Evolutionary conservation across 768 basidiomycete genomes (phyloP).

Genomic region (Hypholoma sublateritium): DNA sequence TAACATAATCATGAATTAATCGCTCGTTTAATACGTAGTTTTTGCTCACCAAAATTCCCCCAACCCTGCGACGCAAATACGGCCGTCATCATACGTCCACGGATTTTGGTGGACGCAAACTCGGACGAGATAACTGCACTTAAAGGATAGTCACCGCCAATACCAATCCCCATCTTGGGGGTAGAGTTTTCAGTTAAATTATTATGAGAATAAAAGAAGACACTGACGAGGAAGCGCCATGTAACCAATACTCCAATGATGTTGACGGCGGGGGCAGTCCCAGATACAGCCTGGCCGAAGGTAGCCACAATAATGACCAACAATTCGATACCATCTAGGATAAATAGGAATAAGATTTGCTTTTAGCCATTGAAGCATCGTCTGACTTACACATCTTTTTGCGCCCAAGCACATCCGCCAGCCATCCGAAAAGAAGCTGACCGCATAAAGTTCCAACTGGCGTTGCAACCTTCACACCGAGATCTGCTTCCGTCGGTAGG

Average conservation of each 20-base stretch:
- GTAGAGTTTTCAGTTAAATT: background rate
- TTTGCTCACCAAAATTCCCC: slow-evolving; percentile 70
- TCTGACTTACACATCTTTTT: slow-evolving; percentile 73
- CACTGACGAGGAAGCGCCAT: slow-evolving; percentile 73
- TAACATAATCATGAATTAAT: background rate
- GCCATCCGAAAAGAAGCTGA: slow-evolving; percentile 78
- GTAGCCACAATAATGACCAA: slow-evolving; percentile 82
- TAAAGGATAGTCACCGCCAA: slow-evolving; percentile 91
- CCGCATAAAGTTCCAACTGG: slow-evolving; percentile 76
- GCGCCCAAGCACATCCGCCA: slow-evolving; percentile 75
- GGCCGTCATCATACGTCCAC: slow-evolving; percentile 87
- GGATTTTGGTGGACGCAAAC: slow-evolving; percentile 73
- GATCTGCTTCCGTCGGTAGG: slow-evolving; percentile 26
- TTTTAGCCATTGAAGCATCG: background rate
- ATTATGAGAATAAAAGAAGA: background rate
- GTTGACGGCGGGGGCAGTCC: slow-evolving; percentile 60
- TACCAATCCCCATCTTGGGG: slow-evolving; percentile 68
- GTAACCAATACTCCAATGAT: slow-evolving; percentile 78
- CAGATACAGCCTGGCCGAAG: slow-evolving; percentile 78
- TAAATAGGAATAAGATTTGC: slow-evolving; percentile 18
- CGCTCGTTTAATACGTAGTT: background rate
- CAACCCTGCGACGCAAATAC: slow-evolving; percentile 88
- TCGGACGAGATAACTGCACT: slow-evolving; percentile 88
- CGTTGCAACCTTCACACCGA: slow-evolving; percentile 77
- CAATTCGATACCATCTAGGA: slow-evolving; percentile 65